Base-by-base conservation (phyloP, 805 yeast species). In the Starmerella apicola region DNA sequence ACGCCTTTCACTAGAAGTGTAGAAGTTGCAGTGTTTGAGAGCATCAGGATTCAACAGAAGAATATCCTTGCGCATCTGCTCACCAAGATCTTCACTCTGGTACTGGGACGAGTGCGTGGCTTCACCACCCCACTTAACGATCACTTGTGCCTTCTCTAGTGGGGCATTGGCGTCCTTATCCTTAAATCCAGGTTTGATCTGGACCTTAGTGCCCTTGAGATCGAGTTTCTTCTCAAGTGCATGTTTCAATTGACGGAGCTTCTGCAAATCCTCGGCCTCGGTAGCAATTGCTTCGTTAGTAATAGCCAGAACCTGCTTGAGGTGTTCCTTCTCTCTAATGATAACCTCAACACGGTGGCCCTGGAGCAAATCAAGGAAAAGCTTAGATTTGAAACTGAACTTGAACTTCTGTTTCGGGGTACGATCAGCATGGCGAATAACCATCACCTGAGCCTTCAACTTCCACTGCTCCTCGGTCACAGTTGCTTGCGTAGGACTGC, bases 111-210 rank as follows among this genome's bases (percentile, higher is more conserved):
- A 85, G 59, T 91, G 99, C 1, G 99, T 91, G 5, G 98, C 96
- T 60, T 91, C 99, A 48, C 99, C 99, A 52, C 98, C 98, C 98
- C 98, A 91, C 59, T 91, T 91, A 52, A 91, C 67, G 46, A 91
- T 93, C 47, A 91, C 77, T 60, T 91, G 98, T 19, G 88, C 96
- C 57, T 91, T 91, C 49, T 88, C 96, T 17, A 91, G 91, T 25
- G 78, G 76, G 10, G 51, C 57, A 13, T 12, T 66, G 63, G 51
- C 71, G 70, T 50, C 53, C 47, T 51, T 50, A 39, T 50, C 51
- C 43, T 49, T 50, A 44, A 52, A 51, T 2, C 53, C 77, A 0
- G 99, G 99, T 58, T 91, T 91, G 52, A 91, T 64, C 63, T 91
- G 99, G 45, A 91, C 80, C 57, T 91, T 91, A 0, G 99, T 91